phyloP scores from a whole-genome alignment of 164 flowering plant species.

The Santalum album region DNA sequence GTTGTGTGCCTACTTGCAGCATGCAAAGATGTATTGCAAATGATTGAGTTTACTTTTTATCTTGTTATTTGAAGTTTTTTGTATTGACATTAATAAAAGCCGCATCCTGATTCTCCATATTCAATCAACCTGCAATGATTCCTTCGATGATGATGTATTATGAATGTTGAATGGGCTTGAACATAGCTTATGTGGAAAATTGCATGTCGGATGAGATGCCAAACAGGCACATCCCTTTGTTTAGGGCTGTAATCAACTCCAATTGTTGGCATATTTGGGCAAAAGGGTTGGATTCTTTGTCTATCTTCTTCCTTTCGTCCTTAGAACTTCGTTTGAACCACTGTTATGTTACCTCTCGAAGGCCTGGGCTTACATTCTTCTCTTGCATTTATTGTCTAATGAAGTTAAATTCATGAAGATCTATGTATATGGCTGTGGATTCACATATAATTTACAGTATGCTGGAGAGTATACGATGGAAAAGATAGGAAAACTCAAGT shows the following conservation, averaged over 20 bases:
- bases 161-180: not conserved
- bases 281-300: not conserved
- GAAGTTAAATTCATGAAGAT: no score
- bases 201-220: not conserved
- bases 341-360: no score
- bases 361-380: no score
- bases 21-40: no score
- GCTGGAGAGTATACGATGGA: no score
- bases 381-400: no score
- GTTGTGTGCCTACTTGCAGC: no score
- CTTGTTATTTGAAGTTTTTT: no score
- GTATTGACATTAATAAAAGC: not conserved
- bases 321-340: no score
- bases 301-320: not conserved
- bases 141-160: not conserved
- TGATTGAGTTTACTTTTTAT: not conserved
- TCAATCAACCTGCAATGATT: not conserved
- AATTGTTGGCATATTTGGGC: conserved; percentile 1
- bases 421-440: no score
- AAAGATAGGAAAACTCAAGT: no score
- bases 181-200: not conserved
- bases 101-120: conserved; percentile 3
- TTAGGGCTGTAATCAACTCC: conserved; percentile 15
- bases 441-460: no score
- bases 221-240: not conserved